phyloP scores from a whole-genome alignment of 2,329 filamentous ascomycete species.

The Malbranchea zuffiana region DNA sequence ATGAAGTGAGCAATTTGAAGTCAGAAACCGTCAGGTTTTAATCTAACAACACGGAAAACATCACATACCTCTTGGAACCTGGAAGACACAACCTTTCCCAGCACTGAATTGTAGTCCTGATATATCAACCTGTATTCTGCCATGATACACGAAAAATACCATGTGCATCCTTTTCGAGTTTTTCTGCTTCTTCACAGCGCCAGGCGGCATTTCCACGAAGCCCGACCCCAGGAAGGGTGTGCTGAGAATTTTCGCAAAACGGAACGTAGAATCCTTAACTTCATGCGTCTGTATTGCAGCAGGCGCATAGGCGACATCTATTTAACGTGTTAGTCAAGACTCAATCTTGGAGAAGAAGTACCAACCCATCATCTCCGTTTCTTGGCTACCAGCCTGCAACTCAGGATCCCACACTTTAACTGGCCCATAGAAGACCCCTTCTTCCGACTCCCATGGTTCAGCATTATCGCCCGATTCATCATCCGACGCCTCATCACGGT shows the following conservation, averaged over 20 bases:
- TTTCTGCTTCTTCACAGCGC: slow-evolving; percentile 75
- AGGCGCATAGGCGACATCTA: slow-evolving; percentile 51
- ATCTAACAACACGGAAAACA: slow-evolving; percentile 1
- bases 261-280: slow-evolving; percentile 59
- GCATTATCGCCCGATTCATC: slow-evolving; percentile 30
- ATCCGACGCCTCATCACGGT: slow-evolving; percentile 30
- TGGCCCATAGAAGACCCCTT: slow-evolving; percentile 31
- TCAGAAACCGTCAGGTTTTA: slow-evolving; percentile 1
- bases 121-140: slow-evolving; percentile 66
- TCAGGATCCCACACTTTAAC: slow-evolving; percentile 35
- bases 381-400: slow-evolving; percentile 27
- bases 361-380: slow-evolving; percentile 34
- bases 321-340: slow-evolving; percentile 16
- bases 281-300: slow-evolving; percentile 47
- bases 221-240: slow-evolving; percentile 81
- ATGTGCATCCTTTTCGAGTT: slow-evolving; percentile 95
- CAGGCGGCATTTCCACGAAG: slow-evolving; percentile 75
- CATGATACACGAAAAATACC: slow-evolving; percentile 82
- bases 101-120: slow-evolving; percentile 57
- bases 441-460: slow-evolving; percentile 38
- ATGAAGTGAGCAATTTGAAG: slow-evolving; percentile 10
- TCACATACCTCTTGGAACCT: slow-evolving; percentile 80
- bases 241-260: slow-evolving; percentile 78
- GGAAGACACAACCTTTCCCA: slow-evolving; percentile 78
- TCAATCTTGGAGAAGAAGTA: not conserved